phyloP scores from a whole-genome alignment of 1,284 basidiomycete species.

The Phylloporus sp. region DNA sequence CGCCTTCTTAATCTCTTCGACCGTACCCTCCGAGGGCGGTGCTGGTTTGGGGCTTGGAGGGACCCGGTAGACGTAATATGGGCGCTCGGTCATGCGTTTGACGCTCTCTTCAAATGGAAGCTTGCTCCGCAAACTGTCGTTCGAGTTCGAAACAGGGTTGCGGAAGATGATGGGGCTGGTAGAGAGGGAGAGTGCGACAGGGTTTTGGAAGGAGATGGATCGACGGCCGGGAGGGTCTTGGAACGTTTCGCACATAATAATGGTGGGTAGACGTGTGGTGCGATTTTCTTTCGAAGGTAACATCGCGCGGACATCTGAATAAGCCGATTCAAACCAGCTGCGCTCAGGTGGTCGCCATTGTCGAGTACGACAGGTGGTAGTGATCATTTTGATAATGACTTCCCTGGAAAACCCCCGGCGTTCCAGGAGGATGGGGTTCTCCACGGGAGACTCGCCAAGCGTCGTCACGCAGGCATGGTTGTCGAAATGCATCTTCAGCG shows the following conservation, averaged over 20 bases:
- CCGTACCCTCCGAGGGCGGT: not conserved
- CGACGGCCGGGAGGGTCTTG: not conserved
- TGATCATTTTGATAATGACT: conserved; percentile 22
- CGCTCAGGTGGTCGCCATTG: conserved; percentile 24
- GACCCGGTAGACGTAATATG: conserved; percentile 31
- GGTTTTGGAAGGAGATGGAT: conserved; percentile 30
- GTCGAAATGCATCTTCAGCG: too few relatives aligned
- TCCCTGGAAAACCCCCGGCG: conserved; percentile 22
- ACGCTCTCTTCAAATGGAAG: conserved; percentile 27
- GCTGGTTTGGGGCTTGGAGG: conserved; percentile 4
- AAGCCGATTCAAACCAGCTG: conserved; percentile 23
- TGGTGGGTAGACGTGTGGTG: conserved; percentile 10
- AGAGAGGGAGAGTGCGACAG: conserved; percentile 23
- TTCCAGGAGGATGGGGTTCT: conserved; percentile 18
- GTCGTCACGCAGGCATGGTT: too few relatives aligned
- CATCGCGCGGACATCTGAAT: conserved; percentile 25
- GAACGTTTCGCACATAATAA: conserved; percentile 32
- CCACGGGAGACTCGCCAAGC: not conserved
- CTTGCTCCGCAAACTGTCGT: conserved; percentile 11
- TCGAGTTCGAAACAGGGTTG: conserved; percentile 26
- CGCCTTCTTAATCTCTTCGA: conserved; percentile 7
- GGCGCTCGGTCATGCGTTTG: conserved; percentile 10
- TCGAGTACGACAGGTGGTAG: conserved; percentile 20
- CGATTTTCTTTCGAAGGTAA: conserved; percentile 20
- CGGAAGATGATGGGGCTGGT: conserved; percentile 22